Base-by-base conservation (phyloP, 106 monocot genomes). In the Xerophyta viscosa region DNA sequence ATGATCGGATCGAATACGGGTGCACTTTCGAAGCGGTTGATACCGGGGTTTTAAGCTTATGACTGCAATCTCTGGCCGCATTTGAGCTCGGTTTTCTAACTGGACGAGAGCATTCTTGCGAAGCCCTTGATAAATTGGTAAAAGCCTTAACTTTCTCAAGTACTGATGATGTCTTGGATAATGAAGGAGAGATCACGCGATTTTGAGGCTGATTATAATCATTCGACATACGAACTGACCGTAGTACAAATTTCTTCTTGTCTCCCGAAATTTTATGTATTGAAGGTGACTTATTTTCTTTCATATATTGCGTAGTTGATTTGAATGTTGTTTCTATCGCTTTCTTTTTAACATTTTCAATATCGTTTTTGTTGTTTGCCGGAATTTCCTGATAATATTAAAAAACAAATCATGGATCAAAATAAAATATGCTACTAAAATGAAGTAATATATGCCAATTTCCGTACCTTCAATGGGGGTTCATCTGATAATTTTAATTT, bases 391-490 rank as follows among this genome's bases (percentile, higher is more conserved):
- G 77, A 13, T 68, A 72, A 8, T 37, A 25, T 3, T 20, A 62
- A 29, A 8, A 39, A 2, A 15, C 1, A 12, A 39, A 2, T 39
- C 1, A 3, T 10, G 6, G 39, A 2, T 2, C 6, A 39, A 36
- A 3, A 12, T 15, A 39, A 1, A 39, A 39, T 2, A 39, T 10
- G 15, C 10, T 15, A 12, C 39, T 39, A 15, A 7, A 10, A 39
- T 12, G 39, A 2, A 39, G 15, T 15, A 39, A 3, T 39, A 12
- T 8, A 39, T 39, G 33, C 10, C 10, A 39, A 39, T 39, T 39
- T 39, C 1, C 2, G 33, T 66, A 81, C 87, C 74, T 81, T 66
- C 27, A 81, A 19, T 33, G 81, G 87, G 30, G 74, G 42, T 11
- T 68, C 77, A 30, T 61, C 62, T 3, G 29, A 21, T 53, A 25